Percentiles rank a stretch among this genome's conserved stretches.
These are phyloP conservation scores for Fremontodendron californicum DNA, from an alignment of 345 rosid species.

Conservation along the genomic window DNA sequence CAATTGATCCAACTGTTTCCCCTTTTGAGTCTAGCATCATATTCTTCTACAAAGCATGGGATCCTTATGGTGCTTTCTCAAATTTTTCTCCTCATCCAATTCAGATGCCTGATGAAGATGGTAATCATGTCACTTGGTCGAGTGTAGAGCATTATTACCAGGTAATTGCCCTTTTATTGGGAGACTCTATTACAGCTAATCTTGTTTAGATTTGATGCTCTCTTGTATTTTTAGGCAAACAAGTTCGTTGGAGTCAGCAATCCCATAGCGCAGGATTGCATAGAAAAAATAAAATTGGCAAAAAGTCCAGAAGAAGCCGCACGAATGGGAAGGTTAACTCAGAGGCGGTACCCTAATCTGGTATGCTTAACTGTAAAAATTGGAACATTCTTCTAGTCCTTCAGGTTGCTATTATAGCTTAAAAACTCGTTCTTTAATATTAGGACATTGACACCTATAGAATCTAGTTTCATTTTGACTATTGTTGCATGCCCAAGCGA, in stretches of 20 bases:
- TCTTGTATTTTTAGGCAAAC: slow-evolving; percentile 12
- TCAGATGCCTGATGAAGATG: slow-evolving; percentile 54
- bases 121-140: slow-evolving; percentile 61
- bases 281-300: slow-evolving; percentile 58
- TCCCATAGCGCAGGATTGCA: slow-evolving; percentile 47
- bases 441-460: background rate
- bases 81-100: slow-evolving; percentile 89
- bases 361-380: slow-evolving; percentile 33
- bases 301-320: slow-evolving; percentile 96
- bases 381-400: background rate
- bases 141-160: slow-evolving; percentile 88
- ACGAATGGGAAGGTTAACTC: slow-evolving; percentile 64
- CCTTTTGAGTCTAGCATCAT: slow-evolving; percentile 72
- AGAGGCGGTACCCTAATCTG: slow-evolving; percentile 57
- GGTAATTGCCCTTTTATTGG: slow-evolving; percentile 34
- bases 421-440: background rate
- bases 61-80: slow-evolving; percentile 88
- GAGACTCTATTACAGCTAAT: background rate
- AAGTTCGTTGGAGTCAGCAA: slow-evolving; percentile 48
- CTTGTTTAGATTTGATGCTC: background rate
- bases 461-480: background rate
- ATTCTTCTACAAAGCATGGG: slow-evolving; percentile 94
- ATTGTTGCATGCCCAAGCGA: background rate
- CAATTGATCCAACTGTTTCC: slow-evolving; percentile 72
- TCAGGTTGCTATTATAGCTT: background rate